Evolutionary conservation across 768 basidiomycete species (phyloP), one percentile per base, ranked within the genome.

Genomic region (Holtermanniella nyarrowii): DNA sequence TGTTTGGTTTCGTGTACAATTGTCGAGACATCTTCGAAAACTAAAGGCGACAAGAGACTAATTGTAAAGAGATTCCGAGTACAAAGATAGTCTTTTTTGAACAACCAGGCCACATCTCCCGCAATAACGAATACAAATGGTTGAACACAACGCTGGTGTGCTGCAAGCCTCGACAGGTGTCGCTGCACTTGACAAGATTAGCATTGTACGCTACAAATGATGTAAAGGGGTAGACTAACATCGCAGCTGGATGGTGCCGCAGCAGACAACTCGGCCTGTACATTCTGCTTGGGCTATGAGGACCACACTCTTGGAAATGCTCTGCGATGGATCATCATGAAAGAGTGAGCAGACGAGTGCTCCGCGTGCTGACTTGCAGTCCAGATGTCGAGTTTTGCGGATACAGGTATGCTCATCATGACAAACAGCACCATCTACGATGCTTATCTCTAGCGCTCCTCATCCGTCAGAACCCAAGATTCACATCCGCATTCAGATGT

Each of bases 401-500:
- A 25, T 97, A 97, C 77, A 89, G 86, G 88, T 85, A 55, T 72
- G 77, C 61, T 65, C 20, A 2, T 4, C 42, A 39, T 25, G 7
- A 14, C 26, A 46, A 31, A 11, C 44, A 44, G 5, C 21, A 4
- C 11, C 11, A 12, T 11, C 4, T 20, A 18, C 21, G 18, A 11
- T 42, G n/a, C n/a, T n/a, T n/a, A n/a, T n/a, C n/a, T n/a, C 1
- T 60, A 88, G 86, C 61, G 84, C 80, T 26, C 95, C 95, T 1
- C 95, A 97, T 75, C 95, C 95, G 2, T 95, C 93, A 10, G 95
- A 99, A 76, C 86, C 88, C 60, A 83, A 85, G 61, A 95, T 99
- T 63, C 87, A 96, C 64, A 75, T 97, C 23, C 86, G 95, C n/a
- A 88, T 97, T 54, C 93, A 97, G 79, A 97, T 97, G 93, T 95